Evolutionary conservation across 106 monocot species (phyloP), one percentile per base, ranked within the genome.

Genomic region (Allium fistulosum): DNA sequence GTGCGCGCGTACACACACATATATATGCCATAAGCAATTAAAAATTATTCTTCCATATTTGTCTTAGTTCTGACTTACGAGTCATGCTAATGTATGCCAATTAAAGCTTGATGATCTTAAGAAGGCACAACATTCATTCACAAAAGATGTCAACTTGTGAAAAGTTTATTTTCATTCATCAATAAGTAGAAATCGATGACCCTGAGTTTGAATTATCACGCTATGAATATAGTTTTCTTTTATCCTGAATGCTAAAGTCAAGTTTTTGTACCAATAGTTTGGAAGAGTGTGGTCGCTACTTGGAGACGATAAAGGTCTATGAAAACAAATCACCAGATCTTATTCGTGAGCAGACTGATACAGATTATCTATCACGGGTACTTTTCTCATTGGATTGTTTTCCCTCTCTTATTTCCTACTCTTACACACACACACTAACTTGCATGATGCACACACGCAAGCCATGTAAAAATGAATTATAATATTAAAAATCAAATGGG

Each of bases 281-380:
- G 75, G 96, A 96, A 76, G 96, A 96, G 78, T 96, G 96, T 59
- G 96, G 86, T 57, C 91, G 96, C 46, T 96, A 96, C 78, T 84
- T 96, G 84, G 96, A 96, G 80, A 96, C 96, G 8, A 86, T 96
- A 47, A 96, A 96, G 77, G 82, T 86, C 26, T 96, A 96, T 80
- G 96, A 96, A 78, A 96, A 96, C 69, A 96, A 96, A 69, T 77
- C 96, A 69, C 81, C 96, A 51, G 96, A 96, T 49, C 86, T 65
- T 15, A 96, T 96, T 70, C 96, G 91, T 67, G 96, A 96, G 53
- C 91, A 92, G 57, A 80, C 74, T 57, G 88, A 92, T 74, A 78
- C 79, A 57, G 96, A 96, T 51, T 92, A 96, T 82, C 59, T 96
- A 70, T 96, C 96, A 57, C 63, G 91, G 83, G 96, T 96, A 92